Evolutionary conservation across 768 basidiomycete genomes (phyloP).

Genomic region (Tylopilus balloui): DNA sequence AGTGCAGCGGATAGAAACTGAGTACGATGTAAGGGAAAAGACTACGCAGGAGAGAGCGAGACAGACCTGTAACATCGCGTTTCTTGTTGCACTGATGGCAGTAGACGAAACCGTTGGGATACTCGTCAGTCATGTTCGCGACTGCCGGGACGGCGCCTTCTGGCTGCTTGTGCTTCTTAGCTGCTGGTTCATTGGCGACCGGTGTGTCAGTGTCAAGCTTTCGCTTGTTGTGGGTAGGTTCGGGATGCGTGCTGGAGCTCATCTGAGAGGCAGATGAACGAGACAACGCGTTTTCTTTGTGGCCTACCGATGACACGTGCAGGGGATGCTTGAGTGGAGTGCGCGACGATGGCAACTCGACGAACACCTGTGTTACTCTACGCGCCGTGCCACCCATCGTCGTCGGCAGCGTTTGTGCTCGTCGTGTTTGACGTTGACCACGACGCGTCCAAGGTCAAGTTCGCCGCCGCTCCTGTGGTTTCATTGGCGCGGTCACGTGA

Average conservation of each 20-base stretch:
- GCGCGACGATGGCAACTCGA: conserved; percentile 49
- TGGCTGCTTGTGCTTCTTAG: conserved; percentile 29
- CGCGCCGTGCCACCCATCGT: conserved; percentile 26
- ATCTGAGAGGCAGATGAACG: conserved; percentile 31
- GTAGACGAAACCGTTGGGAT: conserved; percentile 42
- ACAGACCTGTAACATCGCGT: conserved; percentile 47
- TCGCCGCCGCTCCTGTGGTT: background rate
- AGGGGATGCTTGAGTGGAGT: conserved; percentile 16
- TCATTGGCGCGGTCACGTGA: conserved; percentile 32
- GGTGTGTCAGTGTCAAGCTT: conserved; percentile 36
- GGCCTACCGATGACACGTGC: conserved; percentile 30
- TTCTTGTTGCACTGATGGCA: conserved; percentile 75
- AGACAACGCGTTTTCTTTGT: conserved; percentile 46
- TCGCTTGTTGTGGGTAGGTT: conserved; percentile 43
- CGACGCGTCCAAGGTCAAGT: conserved; percentile 21
- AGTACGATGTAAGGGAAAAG: conserved; percentile 3
- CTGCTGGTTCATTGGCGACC: conserved; percentile 15
- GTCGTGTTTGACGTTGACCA: conserved; percentile 15
- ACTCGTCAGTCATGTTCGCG: conserved; percentile 25
- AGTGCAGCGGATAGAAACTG: conserved; percentile 40
- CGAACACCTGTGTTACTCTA: conserved; percentile 41
- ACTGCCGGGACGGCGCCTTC: conserved; percentile 15
- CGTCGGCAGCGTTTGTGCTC: conserved; percentile 7
- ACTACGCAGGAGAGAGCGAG: background rate
- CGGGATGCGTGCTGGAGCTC: conserved; percentile 27